phyloP scores from a whole-genome alignment of 805 yeast genomes.

The Priceomyces carsonii region DNA sequence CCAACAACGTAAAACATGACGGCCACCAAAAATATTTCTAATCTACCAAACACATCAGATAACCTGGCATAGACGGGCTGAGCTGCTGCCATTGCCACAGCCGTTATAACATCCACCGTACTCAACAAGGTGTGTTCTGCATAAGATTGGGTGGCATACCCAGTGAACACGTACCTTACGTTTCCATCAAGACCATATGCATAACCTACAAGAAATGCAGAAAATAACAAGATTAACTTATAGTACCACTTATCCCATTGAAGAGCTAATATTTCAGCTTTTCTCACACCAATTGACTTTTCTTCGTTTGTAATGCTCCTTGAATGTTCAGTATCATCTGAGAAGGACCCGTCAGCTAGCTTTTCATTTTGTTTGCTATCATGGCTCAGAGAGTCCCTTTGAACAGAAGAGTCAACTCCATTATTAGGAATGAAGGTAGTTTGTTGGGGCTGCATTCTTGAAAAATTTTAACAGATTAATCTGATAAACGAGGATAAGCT shows the following conservation, averaged over 20 bases:
- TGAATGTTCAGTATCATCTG: no score
- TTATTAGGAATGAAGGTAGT: no score
- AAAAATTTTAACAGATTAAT: no score
- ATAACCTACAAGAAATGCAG: conserved; percentile 21
- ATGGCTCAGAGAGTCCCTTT: no score
- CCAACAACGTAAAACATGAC: conserved; percentile 27
- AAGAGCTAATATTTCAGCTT: conserved; percentile 5
- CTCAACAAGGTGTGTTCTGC: conserved; percentile 23
- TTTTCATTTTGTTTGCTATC: no score
- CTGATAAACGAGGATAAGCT: no score
- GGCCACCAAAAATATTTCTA: conserved; percentile 23
- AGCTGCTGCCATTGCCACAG: conserved; percentile 29
- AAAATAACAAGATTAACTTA: conserved; percentile 4
- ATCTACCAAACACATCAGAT: conserved; percentile 29
- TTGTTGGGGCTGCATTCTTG: no score
- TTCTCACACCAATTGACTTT: conserved; percentile 18
- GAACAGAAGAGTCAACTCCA: no score
- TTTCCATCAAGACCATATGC: conserved; percentile 27
- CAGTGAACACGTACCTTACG: conserved; percentile 18
- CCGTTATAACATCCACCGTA: conserved; percentile 24
- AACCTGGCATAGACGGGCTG: conserved; percentile 29
- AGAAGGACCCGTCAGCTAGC: no score
- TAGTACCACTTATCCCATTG: conserved; percentile 4
- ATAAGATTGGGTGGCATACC: conserved; percentile 26
- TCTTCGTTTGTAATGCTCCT: no score